phyloP scores from a whole-genome alignment of 1,284 basidiomycete genomes.

The Tylopilus sp. region DNA sequence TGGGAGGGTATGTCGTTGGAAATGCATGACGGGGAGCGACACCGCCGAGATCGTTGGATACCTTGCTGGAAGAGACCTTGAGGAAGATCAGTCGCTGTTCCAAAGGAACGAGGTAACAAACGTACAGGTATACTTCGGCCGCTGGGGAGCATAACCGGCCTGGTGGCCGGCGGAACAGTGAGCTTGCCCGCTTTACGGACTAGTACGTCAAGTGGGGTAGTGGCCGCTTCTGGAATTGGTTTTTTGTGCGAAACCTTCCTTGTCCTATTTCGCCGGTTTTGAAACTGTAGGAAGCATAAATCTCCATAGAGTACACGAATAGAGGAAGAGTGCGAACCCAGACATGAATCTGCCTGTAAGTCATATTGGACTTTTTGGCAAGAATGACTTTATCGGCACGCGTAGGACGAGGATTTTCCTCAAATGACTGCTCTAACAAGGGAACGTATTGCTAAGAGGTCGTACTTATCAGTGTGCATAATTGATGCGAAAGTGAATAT shows the following conservation, averaged over 20 bases:
- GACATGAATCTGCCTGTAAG: constrained; percentile 64
- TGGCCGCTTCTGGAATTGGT: neutral
- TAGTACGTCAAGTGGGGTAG: neutral
- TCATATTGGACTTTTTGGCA: constrained; percentile 59
- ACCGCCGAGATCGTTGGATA: neutral
- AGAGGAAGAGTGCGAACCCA: constrained; percentile 65
- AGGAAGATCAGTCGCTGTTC: neutral
- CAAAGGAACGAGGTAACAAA: neutral
- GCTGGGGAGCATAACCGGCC: neutral
- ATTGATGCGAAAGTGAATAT: no score
- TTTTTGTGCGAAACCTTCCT: constrained; percentile 21
- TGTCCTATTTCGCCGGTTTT: constrained; percentile 35
- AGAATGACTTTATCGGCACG: constrained; percentile 55
- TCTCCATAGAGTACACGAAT: neutral
- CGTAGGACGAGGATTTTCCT: constrained; percentile 61
- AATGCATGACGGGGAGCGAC: constrained; percentile 31
- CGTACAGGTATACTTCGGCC: neutral
- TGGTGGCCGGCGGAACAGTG: neutral
- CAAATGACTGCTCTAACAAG: constrained; percentile 61
- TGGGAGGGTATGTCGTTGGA: constrained; percentile 28
- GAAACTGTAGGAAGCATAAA: constrained; percentile 15
- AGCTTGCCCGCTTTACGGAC: neutral
- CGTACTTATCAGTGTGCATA: fast-evolving
- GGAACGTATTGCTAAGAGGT: constrained; percentile 55
- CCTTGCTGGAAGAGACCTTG: neutral